These are phyloP conservation scores for Beauveria australis DNA, from an alignment of 2,329 filamentous ascomycete genomes.

Conservation along the genomic window DNA sequence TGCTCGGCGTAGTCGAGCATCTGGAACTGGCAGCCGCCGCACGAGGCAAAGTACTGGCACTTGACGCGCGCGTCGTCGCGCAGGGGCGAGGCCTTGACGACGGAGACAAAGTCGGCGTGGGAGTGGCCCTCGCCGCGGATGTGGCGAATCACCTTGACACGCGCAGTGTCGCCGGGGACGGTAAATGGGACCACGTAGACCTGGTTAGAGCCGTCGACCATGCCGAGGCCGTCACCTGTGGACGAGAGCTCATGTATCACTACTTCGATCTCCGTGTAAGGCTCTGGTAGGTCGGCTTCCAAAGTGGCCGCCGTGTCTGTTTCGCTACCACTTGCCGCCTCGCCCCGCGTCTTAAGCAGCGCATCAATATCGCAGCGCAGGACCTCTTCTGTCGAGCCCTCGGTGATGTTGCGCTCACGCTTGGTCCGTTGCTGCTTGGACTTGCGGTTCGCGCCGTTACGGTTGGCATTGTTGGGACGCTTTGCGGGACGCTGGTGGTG, in stretches of 20 bases:
- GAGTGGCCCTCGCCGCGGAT: constrained; percentile 58
- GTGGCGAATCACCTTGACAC: constrained; percentile 72
- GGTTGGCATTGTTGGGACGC: constrained; percentile 8
- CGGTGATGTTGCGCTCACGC: constrained; percentile 51
- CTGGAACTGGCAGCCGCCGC: constrained; percentile 93
- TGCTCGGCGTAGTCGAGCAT: constrained; percentile 89
- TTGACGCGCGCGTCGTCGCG: constrained; percentile 69
- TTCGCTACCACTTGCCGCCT: constrained; percentile 17
- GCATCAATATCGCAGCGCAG: constrained; percentile 54
- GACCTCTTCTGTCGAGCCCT: constrained; percentile 59
- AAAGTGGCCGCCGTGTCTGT: constrained; percentile 1
- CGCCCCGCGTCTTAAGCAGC: constrained; percentile 37
- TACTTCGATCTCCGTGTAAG: constrained; percentile 70
- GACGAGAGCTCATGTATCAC: constrained; percentile 79
- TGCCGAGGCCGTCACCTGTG: constrained; percentile 81
- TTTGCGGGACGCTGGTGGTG: constrained; percentile 4
- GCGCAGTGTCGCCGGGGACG: constrained; percentile 73
- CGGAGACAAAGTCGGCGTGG: constrained; percentile 72
- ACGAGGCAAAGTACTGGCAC: constrained; percentile 81
- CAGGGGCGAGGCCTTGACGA: constrained; percentile 63
- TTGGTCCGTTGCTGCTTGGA: constrained; percentile 44
- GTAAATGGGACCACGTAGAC: constrained; percentile 86
- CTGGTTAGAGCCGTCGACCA: constrained; percentile 48
- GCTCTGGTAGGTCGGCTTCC: constrained; percentile 45
- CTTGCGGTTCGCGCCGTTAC: constrained; percentile 12